These are phyloP conservation scores for Rhytidiadelphus loreus DNA, from an alignment of 225 moss, liverwort and hornwort species.

Conservation along the genomic window DNA sequence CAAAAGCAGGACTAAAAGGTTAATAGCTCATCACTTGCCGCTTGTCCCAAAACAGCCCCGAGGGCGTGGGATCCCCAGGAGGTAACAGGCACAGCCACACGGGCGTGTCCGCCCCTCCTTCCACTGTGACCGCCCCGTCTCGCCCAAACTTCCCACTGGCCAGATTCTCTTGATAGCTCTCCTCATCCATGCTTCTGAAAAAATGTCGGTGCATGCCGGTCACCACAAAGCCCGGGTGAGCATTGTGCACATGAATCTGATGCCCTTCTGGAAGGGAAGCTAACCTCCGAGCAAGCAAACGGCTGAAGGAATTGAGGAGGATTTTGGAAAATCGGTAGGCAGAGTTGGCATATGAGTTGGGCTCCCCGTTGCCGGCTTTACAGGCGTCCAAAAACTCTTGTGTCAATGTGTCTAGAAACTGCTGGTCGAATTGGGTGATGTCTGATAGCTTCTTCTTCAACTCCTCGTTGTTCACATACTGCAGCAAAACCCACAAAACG, in stretches of 20 bases:
- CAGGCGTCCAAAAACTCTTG: conserved; percentile 17
- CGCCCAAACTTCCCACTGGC: background rate
- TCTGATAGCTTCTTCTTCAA: conserved; percentile 17
- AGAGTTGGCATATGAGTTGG: background rate
- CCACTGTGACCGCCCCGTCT: background rate
- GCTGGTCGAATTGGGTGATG: background rate
- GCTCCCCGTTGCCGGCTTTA: background rate
- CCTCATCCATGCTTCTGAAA: background rate
- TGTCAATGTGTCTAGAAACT: conserved; percentile 4
- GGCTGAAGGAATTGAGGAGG: background rate
- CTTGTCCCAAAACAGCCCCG: background rate
- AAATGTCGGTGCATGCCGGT: background rate
- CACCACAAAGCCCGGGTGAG: background rate
- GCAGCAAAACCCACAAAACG: background rate
- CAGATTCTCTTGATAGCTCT: background rate
- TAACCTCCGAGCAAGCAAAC: background rate
- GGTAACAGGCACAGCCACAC: conserved; percentile 2
- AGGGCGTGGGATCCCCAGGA: background rate
- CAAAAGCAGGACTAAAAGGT: background rate
- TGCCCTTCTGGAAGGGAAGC: background rate
- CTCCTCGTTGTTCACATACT: conserved; percentile 7
- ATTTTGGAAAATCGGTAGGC: conserved; percentile 2
- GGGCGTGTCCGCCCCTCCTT: background rate
- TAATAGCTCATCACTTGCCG: background rate
- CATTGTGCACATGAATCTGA: background rate